Evolutionary conservation across 495 filamentous ascomycete genomes (phyloP), one percentile per base, ranked within the genome.

Genomic region (Achaetomiella virescens): DNA sequence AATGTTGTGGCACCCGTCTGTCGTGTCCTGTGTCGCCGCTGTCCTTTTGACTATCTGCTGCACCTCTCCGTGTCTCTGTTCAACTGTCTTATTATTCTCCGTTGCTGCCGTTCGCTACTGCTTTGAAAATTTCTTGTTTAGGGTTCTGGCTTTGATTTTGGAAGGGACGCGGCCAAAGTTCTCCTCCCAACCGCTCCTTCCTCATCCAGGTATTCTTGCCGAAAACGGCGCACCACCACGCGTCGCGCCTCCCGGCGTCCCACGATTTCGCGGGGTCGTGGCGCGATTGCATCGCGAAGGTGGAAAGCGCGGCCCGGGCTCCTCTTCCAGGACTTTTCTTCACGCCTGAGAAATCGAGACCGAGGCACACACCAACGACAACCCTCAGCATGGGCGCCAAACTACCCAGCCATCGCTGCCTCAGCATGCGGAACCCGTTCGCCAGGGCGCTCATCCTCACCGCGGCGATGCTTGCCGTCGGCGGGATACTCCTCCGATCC

Each of bases 401-500:
- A 59, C 62, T 74, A 57, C 52, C 68, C 27, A 56, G 62, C 20
- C 70, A 75, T 55, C 70, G 68, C 35, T 70, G 71, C 53, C 69
- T 77, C 60, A 71, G 59, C 48, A 72, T 74, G 68, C 66, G 74
- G 27, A 75, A 76, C 59, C 72, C 74, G 9, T 66, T 77, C 41
- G 66, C 63, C 27, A 66, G 65, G 60, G 73, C 68, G 12, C 57
- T 76, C 14, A 53, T 71, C 15, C 65, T 75, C 52, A 65, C 69
- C 4, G 47, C 69, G 18, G 60, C 57, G 43, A 64, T 77, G 38
- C 54, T 76, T 6, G 21, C 71, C 20, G 45, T 77, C 21, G 55
- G 70, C 20, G 59, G 57, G 0, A 18, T 77, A 7, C 59, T 72
- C 4, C 65, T 73, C 38, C 70, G 63, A 15, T 69, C 71, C 15